A percentile compares a stretch with the other conserved stretches of the same genome.
phyloP scores from a whole-genome alignment of 768 basidiomycete species.

The Serendipita sp. region DNA sequence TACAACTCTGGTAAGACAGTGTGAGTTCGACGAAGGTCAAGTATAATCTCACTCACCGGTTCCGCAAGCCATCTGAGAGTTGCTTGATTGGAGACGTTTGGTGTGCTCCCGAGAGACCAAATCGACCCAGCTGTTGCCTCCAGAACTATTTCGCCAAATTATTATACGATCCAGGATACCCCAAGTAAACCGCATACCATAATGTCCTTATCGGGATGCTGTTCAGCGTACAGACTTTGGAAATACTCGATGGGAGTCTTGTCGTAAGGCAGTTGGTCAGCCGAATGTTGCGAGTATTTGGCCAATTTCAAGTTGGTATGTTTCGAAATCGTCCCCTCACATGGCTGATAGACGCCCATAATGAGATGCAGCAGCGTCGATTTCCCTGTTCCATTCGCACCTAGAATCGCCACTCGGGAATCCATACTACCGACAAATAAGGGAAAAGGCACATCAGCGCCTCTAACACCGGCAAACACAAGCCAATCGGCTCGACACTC shows the following conservation, averaged over 20 bases:
- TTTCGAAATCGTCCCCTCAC: conserved; percentile 74
- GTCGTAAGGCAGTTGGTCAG: conserved; percentile 95
- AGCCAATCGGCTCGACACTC: conserved; percentile 17
- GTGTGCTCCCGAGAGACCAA: conserved; percentile 87
- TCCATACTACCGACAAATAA: conserved; percentile 48
- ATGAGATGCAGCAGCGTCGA: conserved; percentile 85
- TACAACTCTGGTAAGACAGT: conserved; percentile 46
- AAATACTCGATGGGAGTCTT: conserved; percentile 86
- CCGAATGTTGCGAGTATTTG: conserved; percentile 97
- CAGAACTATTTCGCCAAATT: conserved; percentile 42
- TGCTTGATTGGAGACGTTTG: conserved; percentile 90
- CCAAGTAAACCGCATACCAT: conserved; percentile 27
- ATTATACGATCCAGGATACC: neutral
- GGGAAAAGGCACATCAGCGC: neutral
- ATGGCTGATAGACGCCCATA: conserved; percentile 63
- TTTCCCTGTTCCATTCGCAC: conserved; percentile 91
- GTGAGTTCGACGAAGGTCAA: conserved; percentile 10
- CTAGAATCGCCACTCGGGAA: conserved; percentile 87
- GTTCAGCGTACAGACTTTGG: conserved; percentile 57
- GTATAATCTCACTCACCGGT: conserved; percentile 44
- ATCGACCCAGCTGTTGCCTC: conserved; percentile 87
- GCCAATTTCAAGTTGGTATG: conserved; percentile 85
- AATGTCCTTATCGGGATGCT: conserved; percentile 87
- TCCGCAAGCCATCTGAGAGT: conserved; percentile 88
- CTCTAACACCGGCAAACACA: neutral